Base-by-base conservation (phyloP, 2,329 filamentous ascomycete species). In the Arthrobotrys sphaeroides region DNA sequence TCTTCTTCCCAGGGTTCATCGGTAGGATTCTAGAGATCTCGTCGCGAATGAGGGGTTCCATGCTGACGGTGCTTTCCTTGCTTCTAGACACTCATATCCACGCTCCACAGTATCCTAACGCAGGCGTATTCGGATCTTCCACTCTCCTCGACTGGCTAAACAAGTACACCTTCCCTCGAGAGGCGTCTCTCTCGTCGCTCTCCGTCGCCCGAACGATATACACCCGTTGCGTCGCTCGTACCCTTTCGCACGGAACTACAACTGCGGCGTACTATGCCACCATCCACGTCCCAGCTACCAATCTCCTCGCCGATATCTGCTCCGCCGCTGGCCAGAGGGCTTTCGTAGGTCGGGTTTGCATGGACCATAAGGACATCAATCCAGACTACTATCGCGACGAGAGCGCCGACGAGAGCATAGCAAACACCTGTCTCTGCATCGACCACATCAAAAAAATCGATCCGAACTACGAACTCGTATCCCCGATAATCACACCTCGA, bases 201-300 rank as follows among this genome's bases (percentile, higher is more conserved):
- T 78, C 83, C 66, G 89, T 88, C 80, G 93, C 93, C 0, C 85
- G 85, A 12, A 85, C 84, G 36, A 89, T 96, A 77, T 99, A 98
- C 83, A 86, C 87, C 22, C 90, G 90, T 70, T 90, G 92, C 77
- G 88, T 99, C 77, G 85, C 88, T 28, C 89, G 92, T 51, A 97
- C 93, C 0, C 87, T 99, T 9, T 87, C 92, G 20, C 89, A 97
- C 81, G 95, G 95, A 77, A 99, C 95, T 7, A 99, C 95, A 0
- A 95, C 92, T 9, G 93, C 93, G 4, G 88, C 92, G n/a, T 98
- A 98, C 86, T 98, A 91, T 82, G 94, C 94, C 72, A 98, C 95
- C 24, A 89, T 93, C 77, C 90, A 96, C 81, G 91, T 96, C 0
- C 86, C 88, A 0, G 89, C 93, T 1, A 99, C 95, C n/a, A 97